These are phyloP conservation scores for Phyllosticta ampelicida DNA, from an alignment of 2,329 filamentous ascomycete species.

Conservation along the genomic window DNA sequence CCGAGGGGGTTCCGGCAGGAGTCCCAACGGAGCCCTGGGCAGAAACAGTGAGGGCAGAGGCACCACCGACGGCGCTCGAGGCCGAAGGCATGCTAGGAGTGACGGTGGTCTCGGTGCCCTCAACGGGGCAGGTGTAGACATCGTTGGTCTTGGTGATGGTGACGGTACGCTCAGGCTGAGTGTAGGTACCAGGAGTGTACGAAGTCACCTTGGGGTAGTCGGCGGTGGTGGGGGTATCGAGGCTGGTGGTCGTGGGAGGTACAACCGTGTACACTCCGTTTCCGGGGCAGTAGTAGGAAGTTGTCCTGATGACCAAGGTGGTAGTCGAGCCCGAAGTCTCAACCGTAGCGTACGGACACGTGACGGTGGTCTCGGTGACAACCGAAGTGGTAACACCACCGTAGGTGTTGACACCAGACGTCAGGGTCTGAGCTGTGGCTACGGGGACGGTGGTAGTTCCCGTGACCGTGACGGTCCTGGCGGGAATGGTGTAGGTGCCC, in stretches of 20 bases:
- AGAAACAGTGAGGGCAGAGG: not conserved
- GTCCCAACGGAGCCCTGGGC: not conserved
- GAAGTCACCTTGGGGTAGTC: slow-evolving; percentile 56
- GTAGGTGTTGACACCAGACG: slow-evolving; percentile 55
- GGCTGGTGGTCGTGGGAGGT: slow-evolving; percentile 51
- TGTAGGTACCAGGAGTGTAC: slow-evolving; percentile 62
- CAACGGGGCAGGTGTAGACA: slow-evolving; percentile 61
- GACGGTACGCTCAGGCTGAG: slow-evolving; percentile 52
- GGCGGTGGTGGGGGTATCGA: slow-evolving; percentile 29
- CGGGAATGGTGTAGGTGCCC: slow-evolving; percentile 65
- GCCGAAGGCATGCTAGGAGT: slow-evolving; percentile 15
- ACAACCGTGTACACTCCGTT: slow-evolving; percentile 68
- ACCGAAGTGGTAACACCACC: slow-evolving; percentile 66
- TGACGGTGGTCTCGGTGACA: slow-evolving; percentile 53
- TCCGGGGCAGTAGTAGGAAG: slow-evolving; percentile 61
- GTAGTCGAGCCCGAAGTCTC: slow-evolving; percentile 46
- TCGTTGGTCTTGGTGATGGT: slow-evolving; percentile 59
- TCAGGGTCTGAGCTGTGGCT: slow-evolving; percentile 50
- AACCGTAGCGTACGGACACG: slow-evolving; percentile 58
- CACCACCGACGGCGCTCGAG: slow-evolving; percentile 1
- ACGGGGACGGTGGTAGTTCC: slow-evolving; percentile 57
- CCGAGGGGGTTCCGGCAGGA: slow-evolving; percentile 4
- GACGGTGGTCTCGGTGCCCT: slow-evolving; percentile 1
- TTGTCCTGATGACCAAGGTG: slow-evolving; percentile 57
- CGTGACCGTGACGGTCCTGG: slow-evolving; percentile 58